Evolutionary conservation across 768 basidiomycete species (phyloP).

Genomic region (Royoungia palumana): DNA sequence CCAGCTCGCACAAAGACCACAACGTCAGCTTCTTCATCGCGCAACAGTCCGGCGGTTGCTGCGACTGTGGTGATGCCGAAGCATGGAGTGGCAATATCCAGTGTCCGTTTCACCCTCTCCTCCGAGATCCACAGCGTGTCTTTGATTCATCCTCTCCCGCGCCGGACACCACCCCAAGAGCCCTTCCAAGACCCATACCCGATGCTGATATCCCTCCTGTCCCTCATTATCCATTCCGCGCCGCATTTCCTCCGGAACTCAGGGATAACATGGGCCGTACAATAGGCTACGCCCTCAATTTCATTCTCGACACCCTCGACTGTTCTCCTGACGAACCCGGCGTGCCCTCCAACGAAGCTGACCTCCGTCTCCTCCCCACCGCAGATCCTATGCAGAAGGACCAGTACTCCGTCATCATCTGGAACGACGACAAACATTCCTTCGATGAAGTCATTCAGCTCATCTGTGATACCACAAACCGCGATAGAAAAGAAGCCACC

Average conservation of each 20-base stretch:
- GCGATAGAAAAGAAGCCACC: conserved; percentile 54
- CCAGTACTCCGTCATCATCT: conserved; percentile 77
- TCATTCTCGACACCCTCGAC: conserved; percentile 77
- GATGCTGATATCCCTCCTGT: conserved; percentile 57
- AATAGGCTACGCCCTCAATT: conserved; percentile 76
- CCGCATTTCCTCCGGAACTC: conserved; percentile 58
- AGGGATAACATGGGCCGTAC: conserved; percentile 73
- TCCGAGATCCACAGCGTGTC: conserved; percentile 15
- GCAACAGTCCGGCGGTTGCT: conserved; percentile 89
- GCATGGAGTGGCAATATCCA: conserved; percentile 71
- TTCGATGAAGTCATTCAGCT: conserved; percentile 82
- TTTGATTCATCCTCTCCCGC: conserved; percentile 13
- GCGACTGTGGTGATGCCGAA: conserved; percentile 91
- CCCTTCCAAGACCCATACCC: conserved; percentile 37
- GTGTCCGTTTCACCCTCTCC: conserved; percentile 75
- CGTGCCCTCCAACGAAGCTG: conserved; percentile 64
- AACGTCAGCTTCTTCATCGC: conserved; percentile 93
- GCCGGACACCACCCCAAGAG: conserved; percentile 41
- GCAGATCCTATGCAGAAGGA: conserved; percentile 79
- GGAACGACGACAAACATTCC: conserved; percentile 98
- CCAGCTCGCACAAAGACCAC: conserved; percentile 82
- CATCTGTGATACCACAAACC: conserved; percentile 51
- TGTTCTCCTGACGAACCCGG: conserved; percentile 75
- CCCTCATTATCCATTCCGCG: conserved; percentile 55
- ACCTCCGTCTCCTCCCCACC: conserved; percentile 69